Base-by-base conservation (phyloP, 371 early-diverging fungal species). In the Actinomortierella wolfii region DNA sequence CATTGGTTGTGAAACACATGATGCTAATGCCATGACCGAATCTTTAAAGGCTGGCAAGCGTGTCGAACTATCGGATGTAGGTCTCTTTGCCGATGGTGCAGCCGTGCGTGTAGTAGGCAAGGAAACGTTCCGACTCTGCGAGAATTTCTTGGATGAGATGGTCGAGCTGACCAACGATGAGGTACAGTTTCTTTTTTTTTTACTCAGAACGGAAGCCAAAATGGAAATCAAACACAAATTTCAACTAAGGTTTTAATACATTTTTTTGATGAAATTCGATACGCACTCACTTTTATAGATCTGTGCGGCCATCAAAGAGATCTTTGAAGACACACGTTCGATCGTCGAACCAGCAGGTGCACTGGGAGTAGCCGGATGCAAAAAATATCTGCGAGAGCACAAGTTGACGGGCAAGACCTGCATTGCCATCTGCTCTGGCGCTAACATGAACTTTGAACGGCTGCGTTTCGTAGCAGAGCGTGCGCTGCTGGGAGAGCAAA, bases 381-480 rank as follows among this genome's bases (percentile, higher is more conserved):
- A 97, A 67, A 91, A 92, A 57, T 97, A 91, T 64, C 62, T 51
- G 41, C 61, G 66, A 24, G 69, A 78, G 50, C 54, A 81, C 26
- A 76, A 78, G 11, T 76, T 83, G 5, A 80, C 67, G 1, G 61
- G 57, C 56, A 69, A 79, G 49, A 83, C 85, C 7, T 89, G 91
- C 56, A 84, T 96, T 3, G 89, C 93, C 11, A 85, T 96, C 56
- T 80, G 91, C 42, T 89, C 90, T 13, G 98, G 98, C 17, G 98
- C 98, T 51, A 98, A 98, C 79, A 97, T 97, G 89, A 95, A 97
- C 80, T 98, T 97, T 85, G 95, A 96, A 71, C 89, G 97, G 4
- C 81, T 98, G 18, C 85, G 97, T 21, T 97, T 97, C 65, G 96
- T 98, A 14, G 94, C 95, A 17, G 97, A 97, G 70, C 91, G 97